Evolutionary conservation across 768 basidiomycete genomes (phyloP).

Genomic region (Royoungia palumana): DNA sequence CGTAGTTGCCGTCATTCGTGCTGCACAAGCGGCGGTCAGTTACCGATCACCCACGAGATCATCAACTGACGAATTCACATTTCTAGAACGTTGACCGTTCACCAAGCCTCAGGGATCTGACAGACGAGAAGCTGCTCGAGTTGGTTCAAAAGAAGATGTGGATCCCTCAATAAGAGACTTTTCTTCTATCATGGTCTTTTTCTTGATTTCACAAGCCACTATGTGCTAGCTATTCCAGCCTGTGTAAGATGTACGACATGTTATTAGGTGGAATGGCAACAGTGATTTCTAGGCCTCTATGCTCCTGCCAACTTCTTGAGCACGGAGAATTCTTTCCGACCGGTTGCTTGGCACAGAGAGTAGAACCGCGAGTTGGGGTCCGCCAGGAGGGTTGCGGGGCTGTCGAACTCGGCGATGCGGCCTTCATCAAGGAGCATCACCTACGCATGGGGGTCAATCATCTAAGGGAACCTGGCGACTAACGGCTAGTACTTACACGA

Average conservation of each 20-base stretch:
- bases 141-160: constrained; percentile 70
- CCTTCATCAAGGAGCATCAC: constrained; percentile 79
- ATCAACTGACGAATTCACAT: constrained; percentile 1
- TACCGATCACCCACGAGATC: constrained; percentile 14
- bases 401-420: constrained; percentile 73
- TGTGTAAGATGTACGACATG: constrained; percentile 7
- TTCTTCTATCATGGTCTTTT: background rate
- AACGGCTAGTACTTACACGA: constrained; percentile 44
- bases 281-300: constrained; percentile 8
- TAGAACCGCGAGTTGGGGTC: constrained; percentile 62
- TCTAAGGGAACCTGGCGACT: constrained; percentile 3
- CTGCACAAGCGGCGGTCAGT: constrained; percentile 73
- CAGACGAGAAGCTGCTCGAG: constrained; percentile 50
- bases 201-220: background rate
- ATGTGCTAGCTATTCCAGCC: no score
- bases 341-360: constrained; percentile 68
- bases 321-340: constrained; percentile 64
- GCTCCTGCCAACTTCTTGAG: constrained; percentile 63
- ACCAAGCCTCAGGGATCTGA: constrained; percentile 50
- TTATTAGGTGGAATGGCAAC: background rate
- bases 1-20: constrained; percentile 70
- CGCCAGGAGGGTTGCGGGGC: constrained; percentile 53
- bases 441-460: constrained; percentile 33
- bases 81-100: constrained; percentile 53
- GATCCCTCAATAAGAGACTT: constrained; percentile 44